Conservation (phyloP, 2,329 filamentous ascomycete genomes). For the Claviceps spartinae region DNA sequence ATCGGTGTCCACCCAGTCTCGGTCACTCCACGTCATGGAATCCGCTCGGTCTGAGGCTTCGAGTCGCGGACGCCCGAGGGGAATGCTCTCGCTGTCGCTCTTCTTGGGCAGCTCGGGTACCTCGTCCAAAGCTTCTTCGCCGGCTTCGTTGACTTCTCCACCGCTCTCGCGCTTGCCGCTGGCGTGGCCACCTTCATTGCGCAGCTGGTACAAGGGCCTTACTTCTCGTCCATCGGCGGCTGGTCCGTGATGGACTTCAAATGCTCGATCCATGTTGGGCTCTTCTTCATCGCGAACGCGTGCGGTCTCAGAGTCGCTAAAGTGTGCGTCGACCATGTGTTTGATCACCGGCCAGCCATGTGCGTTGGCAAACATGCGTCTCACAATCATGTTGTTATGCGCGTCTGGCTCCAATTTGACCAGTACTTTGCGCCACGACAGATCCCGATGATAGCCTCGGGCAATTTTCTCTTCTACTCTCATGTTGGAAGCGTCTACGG, state of each 20-base stretch:
- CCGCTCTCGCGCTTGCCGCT: slow-evolving; percentile 11
- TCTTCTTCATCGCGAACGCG: slow-evolving; percentile 55
- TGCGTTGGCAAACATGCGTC: slow-evolving; percentile 91
- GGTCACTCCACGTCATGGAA: slow-evolving; percentile 52
- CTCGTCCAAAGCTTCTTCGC: slow-evolving; percentile 28
- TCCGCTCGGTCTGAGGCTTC: slow-evolving; percentile 25
- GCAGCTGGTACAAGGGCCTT: slow-evolving; percentile 16
- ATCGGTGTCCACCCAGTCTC: slow-evolving; percentile 45
- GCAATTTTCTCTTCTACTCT: slow-evolving; percentile 97
- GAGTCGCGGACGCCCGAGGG: slow-evolving; percentile 7
- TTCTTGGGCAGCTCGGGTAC: slow-evolving; percentile 30
- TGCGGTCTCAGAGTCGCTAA: slow-evolving; percentile 55
- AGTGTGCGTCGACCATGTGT: slow-evolving; percentile 89
- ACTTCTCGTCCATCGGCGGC: slow-evolving; percentile 54
- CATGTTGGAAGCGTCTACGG: slow-evolving; percentile 53
- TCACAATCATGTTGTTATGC: slow-evolving; percentile 96
- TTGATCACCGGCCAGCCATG: slow-evolving; percentile 96
- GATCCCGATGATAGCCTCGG: slow-evolving; percentile 77
- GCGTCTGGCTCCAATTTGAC: slow-evolving; percentile 93
- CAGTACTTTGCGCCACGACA: slow-evolving; percentile 93
- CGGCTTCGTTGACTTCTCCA: slow-evolving; percentile 4
- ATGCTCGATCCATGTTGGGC: slow-evolving; percentile 53
- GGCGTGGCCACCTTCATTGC: slow-evolving; percentile 11
- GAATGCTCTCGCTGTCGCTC: slow-evolving; percentile 11
- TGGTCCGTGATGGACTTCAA: slow-evolving; percentile 40